These are phyloP conservation scores for Populus tomentosa DNA, from an alignment of 441 rosid species.

Conservation along the genomic window DNA sequence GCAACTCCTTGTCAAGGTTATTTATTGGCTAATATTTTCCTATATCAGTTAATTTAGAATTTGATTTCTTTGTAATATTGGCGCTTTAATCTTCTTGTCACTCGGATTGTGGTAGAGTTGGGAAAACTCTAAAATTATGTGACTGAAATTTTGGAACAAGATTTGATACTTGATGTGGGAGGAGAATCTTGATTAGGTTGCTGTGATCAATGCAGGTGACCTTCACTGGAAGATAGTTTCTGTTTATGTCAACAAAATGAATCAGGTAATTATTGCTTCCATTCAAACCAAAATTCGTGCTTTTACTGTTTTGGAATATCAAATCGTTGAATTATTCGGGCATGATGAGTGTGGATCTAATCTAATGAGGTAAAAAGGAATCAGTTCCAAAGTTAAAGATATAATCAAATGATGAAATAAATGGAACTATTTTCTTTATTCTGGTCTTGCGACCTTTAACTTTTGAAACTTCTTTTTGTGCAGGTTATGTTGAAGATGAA, in stretches of 20 bases:
- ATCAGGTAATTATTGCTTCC: slow-evolving; percentile 54
- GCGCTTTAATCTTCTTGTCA: background rate
- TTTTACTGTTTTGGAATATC: slow-evolving; percentile 9
- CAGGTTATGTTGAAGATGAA: slow-evolving; percentile 87
- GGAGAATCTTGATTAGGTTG: background rate
- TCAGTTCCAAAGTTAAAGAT: slow-evolving; percentile 23
- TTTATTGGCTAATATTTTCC: background rate
- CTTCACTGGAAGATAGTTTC: slow-evolving; percentile 95
- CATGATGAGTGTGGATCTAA: slow-evolving; percentile 32
- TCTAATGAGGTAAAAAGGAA: slow-evolving; percentile 22
- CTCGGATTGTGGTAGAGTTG: too few relatives aligned
- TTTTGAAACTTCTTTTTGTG: slow-evolving; percentile 33
- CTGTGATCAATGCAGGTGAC: slow-evolving; percentile 20
- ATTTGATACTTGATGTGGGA: background rate
- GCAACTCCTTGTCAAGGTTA: background rate
- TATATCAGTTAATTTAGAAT: background rate
- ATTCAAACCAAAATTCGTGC: background rate
- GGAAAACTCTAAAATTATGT: background rate
- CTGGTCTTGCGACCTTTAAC: slow-evolving; percentile 20
- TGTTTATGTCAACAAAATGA: slow-evolving; percentile 69
- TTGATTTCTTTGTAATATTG: too few relatives aligned
- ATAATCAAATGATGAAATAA: slow-evolving; percentile 33
- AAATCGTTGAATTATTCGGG: slow-evolving; percentile 43
- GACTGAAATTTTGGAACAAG: background rate
- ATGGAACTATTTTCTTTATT: slow-evolving; percentile 25